phyloP scores from a whole-genome alignment of 1,284 basidiomycete species.

The Heimioporus retisporus region DNA sequence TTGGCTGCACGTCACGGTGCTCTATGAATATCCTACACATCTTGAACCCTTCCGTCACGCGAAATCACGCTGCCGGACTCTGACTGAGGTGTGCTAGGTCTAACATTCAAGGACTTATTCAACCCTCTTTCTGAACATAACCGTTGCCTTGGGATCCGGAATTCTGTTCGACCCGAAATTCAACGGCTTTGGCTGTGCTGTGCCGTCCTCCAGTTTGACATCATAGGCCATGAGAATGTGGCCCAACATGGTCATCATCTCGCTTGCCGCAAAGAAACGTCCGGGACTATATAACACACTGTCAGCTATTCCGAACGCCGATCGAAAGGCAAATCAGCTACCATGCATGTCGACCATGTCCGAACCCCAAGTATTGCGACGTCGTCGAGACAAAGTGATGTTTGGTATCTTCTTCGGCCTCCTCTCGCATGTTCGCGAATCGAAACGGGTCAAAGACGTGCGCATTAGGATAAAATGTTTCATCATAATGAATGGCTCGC shows the following conservation, averaged over 20 bases:
- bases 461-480: slow-evolving; percentile 34
- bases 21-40: no score
- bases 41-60: no score
- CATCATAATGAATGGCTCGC: slow-evolving; percentile 38
- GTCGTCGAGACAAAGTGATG: slow-evolving; percentile 28
- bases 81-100: no score
- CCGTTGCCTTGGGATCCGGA: slow-evolving; percentile 13
- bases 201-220: slow-evolving; percentile 25
- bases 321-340: background rate
- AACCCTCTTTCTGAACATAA: slow-evolving; percentile 27
- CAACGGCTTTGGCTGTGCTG: slow-evolving; percentile 26
- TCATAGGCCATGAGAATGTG: slow-evolving; percentile 22
- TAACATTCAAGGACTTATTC: background rate
- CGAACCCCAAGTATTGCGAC: slow-evolving; percentile 22
- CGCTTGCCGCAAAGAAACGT: slow-evolving; percentile 18
- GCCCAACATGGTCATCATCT: slow-evolving; percentile 23
- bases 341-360: slow-evolving; percentile 26
- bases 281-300: slow-evolving; percentile 15
- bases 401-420: slow-evolving; percentile 19
- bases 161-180: background rate
- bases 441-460: slow-evolving; percentile 46
- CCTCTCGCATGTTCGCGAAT: slow-evolving; percentile 33
- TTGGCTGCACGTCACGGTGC: no score
- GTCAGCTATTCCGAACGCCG: no score
- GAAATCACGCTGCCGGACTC: no score